Conservation (phyloP, 371 early-diverging fungal genomes). For the Mortierella sp. region DNA sequence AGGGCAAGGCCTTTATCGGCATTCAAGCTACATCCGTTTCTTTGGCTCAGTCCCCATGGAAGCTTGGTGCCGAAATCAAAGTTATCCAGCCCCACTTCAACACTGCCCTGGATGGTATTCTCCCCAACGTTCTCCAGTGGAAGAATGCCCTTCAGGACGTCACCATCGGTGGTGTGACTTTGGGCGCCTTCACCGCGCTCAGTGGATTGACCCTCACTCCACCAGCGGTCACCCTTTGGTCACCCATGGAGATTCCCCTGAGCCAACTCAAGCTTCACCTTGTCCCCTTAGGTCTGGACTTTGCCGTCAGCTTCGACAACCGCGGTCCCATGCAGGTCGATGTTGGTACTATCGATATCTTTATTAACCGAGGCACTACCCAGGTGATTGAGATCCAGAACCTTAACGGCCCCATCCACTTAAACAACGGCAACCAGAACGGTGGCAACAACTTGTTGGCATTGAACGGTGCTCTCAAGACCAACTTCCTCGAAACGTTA, state of each 20-base stretch:
- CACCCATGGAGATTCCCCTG: conserved; percentile 44
- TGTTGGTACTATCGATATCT: conserved; percentile 40
- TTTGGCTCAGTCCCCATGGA: conserved; percentile 40
- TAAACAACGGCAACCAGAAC: conserved; percentile 46
- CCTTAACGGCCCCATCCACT: conserved; percentile 37
- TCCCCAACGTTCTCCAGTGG: conserved; percentile 45
- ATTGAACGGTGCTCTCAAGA: conserved; percentile 37
- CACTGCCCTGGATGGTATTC: conserved; percentile 36
- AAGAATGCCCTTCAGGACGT: conserved; percentile 55
- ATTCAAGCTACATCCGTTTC: conserved; percentile 43
- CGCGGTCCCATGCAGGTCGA: conserved; percentile 48
- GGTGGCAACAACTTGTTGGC: conserved; percentile 40
- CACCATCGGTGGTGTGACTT: conserved; percentile 36
- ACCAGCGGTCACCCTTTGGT: conserved; percentile 44
- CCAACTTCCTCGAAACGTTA: conserved; percentile 31
- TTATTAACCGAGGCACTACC: conserved; percentile 16
- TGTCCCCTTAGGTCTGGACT: conserved; percentile 41
- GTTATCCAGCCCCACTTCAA: conserved; percentile 31
- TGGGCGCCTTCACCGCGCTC: conserved; percentile 43
- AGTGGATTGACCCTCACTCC: conserved; percentile 39
- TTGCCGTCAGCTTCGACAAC: conserved; percentile 38
- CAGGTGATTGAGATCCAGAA: conserved; percentile 37
- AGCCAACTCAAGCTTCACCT: conserved; percentile 31
- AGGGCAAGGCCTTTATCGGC: conserved; percentile 23
- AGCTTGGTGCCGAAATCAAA: conserved; percentile 33